These are phyloP conservation scores for Candida quercuum DNA, from an alignment of 805 yeast species.

Conservation along the genomic window DNA sequence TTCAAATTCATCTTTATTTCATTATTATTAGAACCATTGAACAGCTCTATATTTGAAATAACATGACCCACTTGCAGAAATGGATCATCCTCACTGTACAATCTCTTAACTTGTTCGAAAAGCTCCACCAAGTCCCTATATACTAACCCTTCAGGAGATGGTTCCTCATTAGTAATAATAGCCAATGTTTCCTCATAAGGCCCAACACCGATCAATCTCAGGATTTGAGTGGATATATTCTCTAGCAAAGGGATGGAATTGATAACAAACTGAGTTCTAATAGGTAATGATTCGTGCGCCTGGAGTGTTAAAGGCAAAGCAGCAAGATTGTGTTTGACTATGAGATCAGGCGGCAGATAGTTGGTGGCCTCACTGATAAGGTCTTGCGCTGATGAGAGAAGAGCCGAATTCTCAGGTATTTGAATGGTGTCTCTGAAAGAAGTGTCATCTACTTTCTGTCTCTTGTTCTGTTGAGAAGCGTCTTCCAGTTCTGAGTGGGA, in stretches of 20 bases:
- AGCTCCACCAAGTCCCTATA: slow-evolving; percentile 66
- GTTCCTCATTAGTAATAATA: slow-evolving; percentile 59
- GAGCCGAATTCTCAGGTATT: slow-evolving; percentile 20
- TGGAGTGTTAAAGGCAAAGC: slow-evolving; percentile 55
- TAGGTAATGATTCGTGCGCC: slow-evolving; percentile 46
- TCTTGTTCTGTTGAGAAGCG: slow-evolving; percentile 1
- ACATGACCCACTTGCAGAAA: slow-evolving; percentile 65
- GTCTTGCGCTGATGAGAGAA: slow-evolving; percentile 5
- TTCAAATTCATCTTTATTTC: slow-evolving; percentile 8
- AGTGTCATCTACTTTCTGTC: slow-evolving; percentile 1
- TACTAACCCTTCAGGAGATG: slow-evolving; percentile 56
- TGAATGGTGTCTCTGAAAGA: slow-evolving; percentile 13
- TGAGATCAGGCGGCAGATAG: slow-evolving; percentile 15
- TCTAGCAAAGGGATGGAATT: slow-evolving; percentile 75
- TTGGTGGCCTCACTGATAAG: slow-evolving; percentile 6
- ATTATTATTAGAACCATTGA: slow-evolving; percentile 3
- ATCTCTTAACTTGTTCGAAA: slow-evolving; percentile 69
- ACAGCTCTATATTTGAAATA: slow-evolving; percentile 44
- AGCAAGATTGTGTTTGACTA: slow-evolving; percentile 44
- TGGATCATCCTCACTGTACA: slow-evolving; percentile 66
- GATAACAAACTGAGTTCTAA: slow-evolving; percentile 55
- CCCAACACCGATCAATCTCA: slow-evolving; percentile 65
- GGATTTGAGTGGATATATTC: slow-evolving; percentile 73
- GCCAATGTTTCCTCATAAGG: slow-evolving; percentile 74
- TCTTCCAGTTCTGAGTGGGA: neutral